A percentile compares a stretch with the other conserved stretches of the same genome.
These are phyloP conservation scores for Fusarium sp. DNA, from an alignment of 2,329 filamentous ascomycete species.

Conservation along the genomic window DNA sequence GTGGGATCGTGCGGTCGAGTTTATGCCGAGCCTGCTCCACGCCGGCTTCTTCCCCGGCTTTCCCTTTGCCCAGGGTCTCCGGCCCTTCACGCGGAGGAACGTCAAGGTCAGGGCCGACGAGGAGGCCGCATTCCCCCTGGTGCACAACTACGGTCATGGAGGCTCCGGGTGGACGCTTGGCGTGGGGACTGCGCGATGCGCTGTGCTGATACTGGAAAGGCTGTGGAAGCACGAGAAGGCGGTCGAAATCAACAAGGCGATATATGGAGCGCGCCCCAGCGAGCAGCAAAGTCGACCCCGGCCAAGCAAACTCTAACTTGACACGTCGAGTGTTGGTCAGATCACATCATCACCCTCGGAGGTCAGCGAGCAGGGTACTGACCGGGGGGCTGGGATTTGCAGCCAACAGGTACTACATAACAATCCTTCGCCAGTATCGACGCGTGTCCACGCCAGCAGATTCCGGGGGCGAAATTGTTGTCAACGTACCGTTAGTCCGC, in stretches of 20 bases:
- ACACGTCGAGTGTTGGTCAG: slow-evolving; percentile 1
- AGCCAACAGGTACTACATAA: slow-evolving; percentile 1
- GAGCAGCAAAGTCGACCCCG: neutral
- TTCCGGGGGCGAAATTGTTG: neutral
- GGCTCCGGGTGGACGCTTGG: slow-evolving; percentile 15
- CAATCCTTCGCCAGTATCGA: neutral
- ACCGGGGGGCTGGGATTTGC: slow-evolving; percentile 1
- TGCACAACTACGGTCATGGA: slow-evolving; percentile 7
- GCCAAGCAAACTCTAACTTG: slow-evolving; percentile 2
- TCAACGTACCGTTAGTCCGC: neutral
- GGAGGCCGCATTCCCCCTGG: slow-evolving; percentile 2
- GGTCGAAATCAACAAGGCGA: neutral
- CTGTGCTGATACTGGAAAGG: neutral
- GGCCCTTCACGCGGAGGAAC: slow-evolving; percentile 6
- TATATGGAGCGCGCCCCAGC: neutral
- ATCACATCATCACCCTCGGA: slow-evolving; percentile 1
- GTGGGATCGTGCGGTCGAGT: slow-evolving; percentile 3
- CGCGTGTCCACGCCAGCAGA: neutral
- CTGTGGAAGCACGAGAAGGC: neutral
- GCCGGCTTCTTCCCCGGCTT: slow-evolving; percentile 2
- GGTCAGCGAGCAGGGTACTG: neutral
- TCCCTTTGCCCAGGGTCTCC: slow-evolving; percentile 9
- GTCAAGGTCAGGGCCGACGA: slow-evolving; percentile 5
- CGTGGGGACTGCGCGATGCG: slow-evolving; percentile 2
- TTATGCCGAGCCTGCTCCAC: slow-evolving; percentile 2